These are phyloP conservation scores for Zymoseptoria pseudotritici DNA, from an alignment of 2,329 filamentous ascomycete species.

Conservation along the genomic window DNA sequence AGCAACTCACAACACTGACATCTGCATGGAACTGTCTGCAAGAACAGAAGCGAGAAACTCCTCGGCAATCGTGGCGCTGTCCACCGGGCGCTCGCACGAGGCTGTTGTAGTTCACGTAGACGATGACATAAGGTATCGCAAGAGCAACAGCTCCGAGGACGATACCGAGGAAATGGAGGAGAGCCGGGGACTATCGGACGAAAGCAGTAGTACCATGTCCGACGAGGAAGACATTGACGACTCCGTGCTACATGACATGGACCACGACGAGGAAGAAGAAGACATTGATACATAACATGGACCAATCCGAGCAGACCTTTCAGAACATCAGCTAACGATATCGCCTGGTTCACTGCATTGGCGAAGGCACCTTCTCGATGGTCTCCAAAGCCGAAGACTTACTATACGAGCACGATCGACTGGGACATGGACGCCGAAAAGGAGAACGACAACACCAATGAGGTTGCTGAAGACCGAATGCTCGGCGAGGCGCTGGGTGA, in stretches of 20 bases:
- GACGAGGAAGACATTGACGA: conserved; percentile 55
- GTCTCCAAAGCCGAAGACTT: conserved; percentile 98
- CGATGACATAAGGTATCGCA: conserved; percentile 12
- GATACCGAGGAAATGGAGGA: conserved; percentile 39
- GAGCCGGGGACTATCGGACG: conserved; percentile 42
- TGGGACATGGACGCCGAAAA: conserved; percentile 66
- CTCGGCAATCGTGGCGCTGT: not conserved
- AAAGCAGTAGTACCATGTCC: conserved; percentile 43
- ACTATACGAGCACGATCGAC: conserved; percentile 68
- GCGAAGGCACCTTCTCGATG: conserved; percentile 96
- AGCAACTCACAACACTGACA: not conserved
- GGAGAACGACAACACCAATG: conserved; percentile 16
- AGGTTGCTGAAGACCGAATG: too few species aligned
- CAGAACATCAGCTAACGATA: conserved; percentile 77
- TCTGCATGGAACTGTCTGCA: not conserved
- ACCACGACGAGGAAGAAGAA: too few species aligned
- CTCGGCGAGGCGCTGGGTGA: too few species aligned
- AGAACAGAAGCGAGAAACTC: not conserved
- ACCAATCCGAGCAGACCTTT: conserved; percentile 72
- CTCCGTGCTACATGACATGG: conserved; percentile 56
- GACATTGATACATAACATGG: conserved; percentile 53
- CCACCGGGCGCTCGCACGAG: conserved; percentile 7
- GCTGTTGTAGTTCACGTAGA: conserved; percentile 18
- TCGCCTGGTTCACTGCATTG: conserved; percentile 90
- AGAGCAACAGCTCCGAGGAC: conserved; percentile 27